phyloP scores from a whole-genome alignment of 202 grass and related monocot genomes.

The Eragrostis tef region DNA sequence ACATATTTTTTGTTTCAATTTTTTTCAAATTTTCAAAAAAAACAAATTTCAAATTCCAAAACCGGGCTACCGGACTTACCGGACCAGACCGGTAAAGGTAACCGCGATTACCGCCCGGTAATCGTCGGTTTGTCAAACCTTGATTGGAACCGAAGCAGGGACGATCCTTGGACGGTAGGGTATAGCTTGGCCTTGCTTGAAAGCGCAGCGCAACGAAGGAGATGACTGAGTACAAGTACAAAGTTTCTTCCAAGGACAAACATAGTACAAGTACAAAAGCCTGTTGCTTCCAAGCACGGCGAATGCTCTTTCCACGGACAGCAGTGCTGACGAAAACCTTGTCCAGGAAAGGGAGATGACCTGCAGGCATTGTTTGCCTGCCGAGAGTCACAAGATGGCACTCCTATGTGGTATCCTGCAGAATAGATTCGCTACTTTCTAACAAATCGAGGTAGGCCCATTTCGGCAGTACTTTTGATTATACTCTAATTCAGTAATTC shows the following conservation, averaged over 20 bases:
- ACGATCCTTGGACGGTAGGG: neutral
- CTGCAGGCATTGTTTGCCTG: neutral
- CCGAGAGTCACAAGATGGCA: neutral
- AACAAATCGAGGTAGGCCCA: neutral
- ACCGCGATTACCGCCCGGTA: no score
- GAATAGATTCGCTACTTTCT: neutral
- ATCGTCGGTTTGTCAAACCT: no score
- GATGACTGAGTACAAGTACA: neutral
- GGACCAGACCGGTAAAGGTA: no score
- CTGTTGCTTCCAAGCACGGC: constrained; percentile 30
- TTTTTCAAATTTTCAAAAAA: no score
- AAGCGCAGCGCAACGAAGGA: neutral
- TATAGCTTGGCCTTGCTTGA: constrained; percentile 4
- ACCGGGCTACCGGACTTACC: no score
- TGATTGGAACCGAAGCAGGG: no score
- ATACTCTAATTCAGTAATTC: neutral
- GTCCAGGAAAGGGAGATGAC: neutral
- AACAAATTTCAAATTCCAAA: no score
- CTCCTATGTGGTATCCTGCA: neutral
- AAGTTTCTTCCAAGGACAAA: neutral
- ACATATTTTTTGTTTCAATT: no score
- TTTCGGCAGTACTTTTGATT: neutral
- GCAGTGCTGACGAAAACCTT: neutral
- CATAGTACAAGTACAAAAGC: neutral
- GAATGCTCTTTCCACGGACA: constrained; percentile 9